Conservation (phyloP, 2,329 filamentous ascomycete genomes). For the Colletotrichum camelliae region DNA sequence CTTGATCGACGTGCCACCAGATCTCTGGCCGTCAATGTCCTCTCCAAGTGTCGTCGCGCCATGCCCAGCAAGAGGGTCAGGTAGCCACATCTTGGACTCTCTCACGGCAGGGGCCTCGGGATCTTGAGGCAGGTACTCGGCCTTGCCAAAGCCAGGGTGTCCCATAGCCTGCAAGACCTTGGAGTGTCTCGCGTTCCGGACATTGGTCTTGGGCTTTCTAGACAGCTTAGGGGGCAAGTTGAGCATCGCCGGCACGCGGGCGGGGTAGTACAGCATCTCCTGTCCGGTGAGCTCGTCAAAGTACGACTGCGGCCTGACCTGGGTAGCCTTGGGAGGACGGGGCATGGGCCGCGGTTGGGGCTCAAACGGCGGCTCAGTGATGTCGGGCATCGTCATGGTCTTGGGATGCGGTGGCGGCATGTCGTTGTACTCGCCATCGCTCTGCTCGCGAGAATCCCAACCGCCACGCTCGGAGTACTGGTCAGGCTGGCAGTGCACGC, state of each 20-base stretch:
- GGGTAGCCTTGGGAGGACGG: slow-evolving; percentile 27
- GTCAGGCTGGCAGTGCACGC: slow-evolving; percentile 73
- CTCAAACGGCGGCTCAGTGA: slow-evolving; percentile 24
- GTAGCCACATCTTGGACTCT: slow-evolving; percentile 49
- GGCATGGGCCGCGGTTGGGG: slow-evolving; percentile 24
- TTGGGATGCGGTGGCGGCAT: slow-evolving; percentile 17
- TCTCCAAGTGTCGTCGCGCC: neutral
- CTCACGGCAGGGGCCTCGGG: slow-evolving; percentile 24
- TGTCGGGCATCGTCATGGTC: slow-evolving; percentile 25
- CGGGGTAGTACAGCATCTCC: slow-evolving; percentile 93
- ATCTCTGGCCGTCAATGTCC: neutral
- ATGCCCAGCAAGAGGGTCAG: slow-evolving; percentile 45
- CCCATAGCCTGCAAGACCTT: slow-evolving; percentile 71
- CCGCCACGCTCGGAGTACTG: slow-evolving; percentile 28
- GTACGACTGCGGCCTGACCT: slow-evolving; percentile 60
- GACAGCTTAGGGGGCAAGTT: slow-evolving; percentile 91
- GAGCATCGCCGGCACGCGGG: slow-evolving; percentile 90
- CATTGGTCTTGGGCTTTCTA: slow-evolving; percentile 67
- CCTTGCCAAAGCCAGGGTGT: slow-evolving; percentile 17
- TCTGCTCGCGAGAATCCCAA: slow-evolving; percentile 22
- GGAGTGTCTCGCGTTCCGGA: slow-evolving; percentile 74
- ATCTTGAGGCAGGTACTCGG: slow-evolving; percentile 36
- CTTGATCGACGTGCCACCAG: neutral
- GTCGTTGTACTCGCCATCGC: neutral
- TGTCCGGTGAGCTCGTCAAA: slow-evolving; percentile 71